Evolutionary conservation across 495 filamentous ascomycete genomes (phyloP).

Genomic region (Cenococcum geophilum): DNA sequence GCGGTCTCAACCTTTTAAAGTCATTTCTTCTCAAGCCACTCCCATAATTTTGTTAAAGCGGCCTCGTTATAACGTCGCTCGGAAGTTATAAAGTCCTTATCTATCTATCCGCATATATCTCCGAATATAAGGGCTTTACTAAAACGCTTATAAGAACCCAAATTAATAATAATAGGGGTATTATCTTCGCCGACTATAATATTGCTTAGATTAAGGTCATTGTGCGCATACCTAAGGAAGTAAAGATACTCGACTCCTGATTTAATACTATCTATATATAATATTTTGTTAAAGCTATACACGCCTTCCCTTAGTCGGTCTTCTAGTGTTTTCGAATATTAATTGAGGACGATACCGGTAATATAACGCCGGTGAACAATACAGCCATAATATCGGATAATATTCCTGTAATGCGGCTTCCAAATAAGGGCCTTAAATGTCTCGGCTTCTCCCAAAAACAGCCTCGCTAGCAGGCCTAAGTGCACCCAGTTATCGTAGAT

Average conservation of each 20-base stretch:
- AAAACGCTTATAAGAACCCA: conserved; percentile 24
- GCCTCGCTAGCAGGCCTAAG: too few species aligned
- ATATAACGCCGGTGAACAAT: conserved; percentile 19
- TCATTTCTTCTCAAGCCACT: conserved; percentile 22
- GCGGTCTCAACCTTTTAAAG: too few species aligned
- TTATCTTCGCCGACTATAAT: conserved; percentile 20
- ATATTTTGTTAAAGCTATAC: conserved; percentile 12
- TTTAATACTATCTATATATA: conserved; percentile 14
- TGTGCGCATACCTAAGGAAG: conserved; percentile 29
- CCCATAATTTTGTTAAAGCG: conserved; percentile 17
- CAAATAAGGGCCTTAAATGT: too few species aligned
- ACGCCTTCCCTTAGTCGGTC: conserved; percentile 17
- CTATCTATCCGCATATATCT: conserved; percentile 22
- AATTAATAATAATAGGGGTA: conserved; percentile 23
- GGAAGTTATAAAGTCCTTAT: conserved; percentile 20
- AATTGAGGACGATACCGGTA: conserved; percentile 17
- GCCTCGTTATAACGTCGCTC: conserved; percentile 20
- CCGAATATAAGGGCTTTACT: conserved; percentile 22
- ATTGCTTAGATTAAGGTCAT: conserved; percentile 28
- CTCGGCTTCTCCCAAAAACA: too few species aligned
- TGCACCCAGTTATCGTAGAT: too few species aligned
- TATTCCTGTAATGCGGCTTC: conserved; percentile 14
- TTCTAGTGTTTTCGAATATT: conserved; percentile 16
- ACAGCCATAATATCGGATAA: conserved; percentile 24
- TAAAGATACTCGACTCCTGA: conserved; percentile 25